phyloP scores from a whole-genome alignment of 257 asterid genomes.

The Scutellaria baicalensis region DNA sequence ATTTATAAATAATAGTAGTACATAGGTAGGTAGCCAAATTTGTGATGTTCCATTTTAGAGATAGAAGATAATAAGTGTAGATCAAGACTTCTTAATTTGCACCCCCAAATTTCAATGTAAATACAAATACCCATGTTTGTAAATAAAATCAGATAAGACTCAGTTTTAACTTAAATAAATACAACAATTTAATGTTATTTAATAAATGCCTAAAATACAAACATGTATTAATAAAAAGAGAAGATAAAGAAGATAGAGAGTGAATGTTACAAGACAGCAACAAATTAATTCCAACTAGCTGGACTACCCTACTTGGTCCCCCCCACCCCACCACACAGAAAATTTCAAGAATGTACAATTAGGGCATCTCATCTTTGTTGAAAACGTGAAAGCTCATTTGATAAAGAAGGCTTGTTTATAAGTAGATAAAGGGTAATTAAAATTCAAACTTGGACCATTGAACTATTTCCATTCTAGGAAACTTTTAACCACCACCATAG shows the following conservation, averaged over 20 bases:
- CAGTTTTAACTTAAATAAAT: too few species aligned
- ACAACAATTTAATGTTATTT: too few species aligned
- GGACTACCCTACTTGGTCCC: conserved; percentile 22
- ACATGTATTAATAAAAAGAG: too few species aligned
- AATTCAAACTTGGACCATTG: conserved; percentile 25
- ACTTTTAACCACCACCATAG: conserved; percentile 37
- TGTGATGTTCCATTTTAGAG: too few species aligned
- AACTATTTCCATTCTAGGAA: conserved; percentile 30
- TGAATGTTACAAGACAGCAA: background rate
- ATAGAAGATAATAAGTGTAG: too few species aligned
- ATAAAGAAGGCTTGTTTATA: conserved; percentile 32
- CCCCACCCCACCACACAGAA: background rate
- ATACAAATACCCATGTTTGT: too few species aligned
- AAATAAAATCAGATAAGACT: too few species aligned
- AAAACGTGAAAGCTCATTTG: conserved; percentile 34
- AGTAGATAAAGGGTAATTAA: conserved; percentile 36
- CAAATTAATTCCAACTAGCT: background rate
- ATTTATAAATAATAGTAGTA: too few species aligned
- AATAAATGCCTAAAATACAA: too few species aligned
- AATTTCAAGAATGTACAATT: conserved; percentile 26
- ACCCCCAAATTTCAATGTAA: too few species aligned
- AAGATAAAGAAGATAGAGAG: background rate
- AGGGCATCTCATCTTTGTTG: conserved; percentile 25
- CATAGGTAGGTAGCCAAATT: too few species aligned
- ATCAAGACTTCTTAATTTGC: too few species aligned